These are phyloP conservation scores for Torrubiella hemipterigena DNA, from an alignment of 2,329 filamentous ascomycete genomes.

Conservation along the genomic window DNA sequence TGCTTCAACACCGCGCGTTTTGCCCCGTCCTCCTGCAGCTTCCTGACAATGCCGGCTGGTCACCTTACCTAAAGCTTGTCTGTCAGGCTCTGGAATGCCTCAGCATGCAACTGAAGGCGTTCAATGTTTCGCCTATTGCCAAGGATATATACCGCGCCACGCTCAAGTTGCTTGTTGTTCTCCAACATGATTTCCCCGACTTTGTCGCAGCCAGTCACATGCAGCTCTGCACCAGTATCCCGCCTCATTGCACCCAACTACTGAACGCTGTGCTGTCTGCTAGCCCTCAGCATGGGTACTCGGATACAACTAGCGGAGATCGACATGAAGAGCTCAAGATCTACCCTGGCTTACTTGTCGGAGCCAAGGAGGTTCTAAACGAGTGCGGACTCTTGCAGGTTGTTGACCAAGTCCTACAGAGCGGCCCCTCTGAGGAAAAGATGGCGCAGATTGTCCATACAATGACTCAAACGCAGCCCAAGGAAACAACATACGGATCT, in stretches of 20 bases:
- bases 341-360: conserved; percentile 51
- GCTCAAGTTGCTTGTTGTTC: conserved; percentile 67
- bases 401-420: conserved; percentile 45
- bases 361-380: conserved; percentile 44
- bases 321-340: conserved; percentile 64
- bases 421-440: conserved; percentile 57
- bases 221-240: conserved; percentile 68
- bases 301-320: conserved; percentile 64
- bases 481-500: conserved; percentile 53
- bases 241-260: conserved; percentile 74
- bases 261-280: conserved; percentile 81
- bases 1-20: conserved; percentile 78
- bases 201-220: conserved; percentile 84
- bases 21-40: conserved; percentile 64
- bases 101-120: conserved; percentile 66
- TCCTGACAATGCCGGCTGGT: conserved; percentile 62
- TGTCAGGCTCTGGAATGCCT: conserved; percentile 62
- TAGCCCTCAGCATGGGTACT: conserved; percentile 55
- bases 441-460: conserved; percentile 67
- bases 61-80: conserved; percentile 60
- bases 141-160: conserved; percentile 79
- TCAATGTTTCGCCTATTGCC: conserved; percentile 54
- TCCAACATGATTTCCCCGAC: conserved; percentile 91
- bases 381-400: conserved; percentile 44
- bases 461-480: conserved; percentile 47